phyloP scores from a whole-genome alignment of 768 basidiomycete genomes.

The Suillus fuscotomentosus region DNA sequence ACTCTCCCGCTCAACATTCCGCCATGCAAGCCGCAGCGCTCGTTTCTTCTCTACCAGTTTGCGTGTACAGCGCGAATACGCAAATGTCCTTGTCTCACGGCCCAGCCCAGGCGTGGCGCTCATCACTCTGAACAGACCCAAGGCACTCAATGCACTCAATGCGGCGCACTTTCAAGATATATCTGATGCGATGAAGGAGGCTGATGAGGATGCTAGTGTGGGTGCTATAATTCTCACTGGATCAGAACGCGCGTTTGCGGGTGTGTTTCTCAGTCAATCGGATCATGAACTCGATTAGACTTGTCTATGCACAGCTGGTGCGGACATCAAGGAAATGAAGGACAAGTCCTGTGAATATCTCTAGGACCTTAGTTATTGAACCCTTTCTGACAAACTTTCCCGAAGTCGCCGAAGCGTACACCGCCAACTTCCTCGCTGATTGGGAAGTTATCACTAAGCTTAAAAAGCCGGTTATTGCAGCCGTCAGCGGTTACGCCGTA shows the following conservation, averaged over 20 bases:
- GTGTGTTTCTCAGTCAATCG: slow-evolving; percentile 38
- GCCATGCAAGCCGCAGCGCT: slow-evolving; percentile 1
- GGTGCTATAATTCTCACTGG: slow-evolving; percentile 93
- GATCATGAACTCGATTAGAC: neutral
- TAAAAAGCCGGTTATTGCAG: slow-evolving; percentile 93
- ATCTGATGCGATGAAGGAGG: slow-evolving; percentile 69
- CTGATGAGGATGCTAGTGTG: slow-evolving; percentile 67
- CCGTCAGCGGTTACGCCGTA: slow-evolving; percentile 93
- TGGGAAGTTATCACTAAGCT: slow-evolving; percentile 76
- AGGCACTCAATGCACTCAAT: slow-evolving; percentile 85
- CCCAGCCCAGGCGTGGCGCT: slow-evolving; percentile 72
- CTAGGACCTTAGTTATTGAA: neutral
- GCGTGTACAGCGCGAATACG: slow-evolving; percentile 38
- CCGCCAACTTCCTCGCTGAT: slow-evolving; percentile 78
- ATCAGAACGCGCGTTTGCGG: slow-evolving; percentile 90
- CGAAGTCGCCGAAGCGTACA: slow-evolving; percentile 83
- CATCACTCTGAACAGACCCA: slow-evolving; percentile 86
- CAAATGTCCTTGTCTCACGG: slow-evolving; percentile 65
- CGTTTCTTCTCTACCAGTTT: slow-evolving; percentile 30
- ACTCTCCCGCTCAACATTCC: slow-evolving; percentile 7
- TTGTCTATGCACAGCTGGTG: slow-evolving; percentile 61
- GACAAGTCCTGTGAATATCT: slow-evolving; percentile 77
- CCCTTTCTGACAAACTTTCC: neutral
- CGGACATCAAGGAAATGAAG: slow-evolving; percentile 99
- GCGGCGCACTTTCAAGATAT: slow-evolving; percentile 80